Conservation (phyloP, 2,329 filamentous ascomycete species). For the Diplodia scrobiculata region DNA sequence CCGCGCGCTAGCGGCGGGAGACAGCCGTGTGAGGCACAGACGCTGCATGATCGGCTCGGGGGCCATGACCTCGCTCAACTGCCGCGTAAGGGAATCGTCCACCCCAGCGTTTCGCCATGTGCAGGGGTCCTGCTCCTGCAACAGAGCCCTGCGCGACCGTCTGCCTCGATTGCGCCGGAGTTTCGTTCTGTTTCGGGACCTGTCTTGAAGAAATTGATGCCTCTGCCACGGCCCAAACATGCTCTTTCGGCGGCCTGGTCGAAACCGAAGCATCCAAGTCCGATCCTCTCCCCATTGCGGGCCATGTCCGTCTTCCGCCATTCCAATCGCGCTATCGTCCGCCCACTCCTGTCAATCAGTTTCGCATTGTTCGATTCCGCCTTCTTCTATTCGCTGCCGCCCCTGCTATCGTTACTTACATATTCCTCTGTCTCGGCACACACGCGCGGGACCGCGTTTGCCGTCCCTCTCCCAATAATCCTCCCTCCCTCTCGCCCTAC, state of each 20-base stretch:
- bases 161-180: not conserved
- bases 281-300: not conserved
- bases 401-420: not conserved
- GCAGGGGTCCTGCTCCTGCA: conserved; percentile 14
- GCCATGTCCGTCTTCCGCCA: not conserved
- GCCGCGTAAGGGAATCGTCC: not conserved
- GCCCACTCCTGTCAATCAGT: not conserved
- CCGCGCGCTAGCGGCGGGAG: conserved; percentile 22
- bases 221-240: not conserved
- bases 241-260: not conserved
- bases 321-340: not conserved
- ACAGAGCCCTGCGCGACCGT: not conserved
- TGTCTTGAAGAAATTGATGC: not conserved
- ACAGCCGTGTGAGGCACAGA: conserved; percentile 13
- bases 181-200: conserved; percentile 1
- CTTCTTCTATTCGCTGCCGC: not conserved
- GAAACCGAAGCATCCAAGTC: not conserved
- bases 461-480: not conserved
- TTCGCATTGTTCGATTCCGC: not conserved
- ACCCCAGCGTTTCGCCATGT: conserved; percentile 17
- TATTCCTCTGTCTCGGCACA: not conserved
- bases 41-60: not conserved
- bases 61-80: not conserved
- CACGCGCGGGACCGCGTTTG: not conserved
- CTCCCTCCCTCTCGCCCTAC: not conserved